Evolutionary conservation across 106 monocot genomes (phyloP), one percentile per base, ranked within the genome.

Genomic region (Dendrobium huoshanense): DNA sequence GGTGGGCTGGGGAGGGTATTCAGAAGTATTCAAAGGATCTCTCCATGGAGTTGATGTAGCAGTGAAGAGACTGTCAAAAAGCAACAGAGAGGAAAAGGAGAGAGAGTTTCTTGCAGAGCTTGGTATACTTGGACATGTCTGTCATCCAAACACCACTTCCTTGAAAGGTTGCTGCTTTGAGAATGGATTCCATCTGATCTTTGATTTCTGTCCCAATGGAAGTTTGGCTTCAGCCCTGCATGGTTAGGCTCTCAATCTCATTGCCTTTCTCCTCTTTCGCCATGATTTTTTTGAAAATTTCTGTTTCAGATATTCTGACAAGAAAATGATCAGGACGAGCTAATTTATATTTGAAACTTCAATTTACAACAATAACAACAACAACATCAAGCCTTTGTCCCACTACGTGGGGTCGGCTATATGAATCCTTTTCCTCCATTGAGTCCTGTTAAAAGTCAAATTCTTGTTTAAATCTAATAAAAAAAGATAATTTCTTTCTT

Each of bases 111-210:
- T 90, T 3, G 79, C 75, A 72, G 93, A 93, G 76, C 73, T 90
- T 1, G 88, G 93, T 16, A 88, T 93, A 51, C 77, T 90, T 56
- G 88, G 90, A 2, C 93, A 93, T 78, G 86, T 93, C 6, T 93
- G 78, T 75, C 92, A 93, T 84, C 90, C 84, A 20, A 93, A 93
- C 80, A 80, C 92, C 31, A 70, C 85, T 15, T 83, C 64, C 64
- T 37, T 93, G 49, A 56, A 88, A 20, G 92, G 92, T 22, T 93
- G 86, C 81, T 93, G 88, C 78, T 85, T 93, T 47, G 90, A 93
- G 29, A 90, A 88, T 72, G 92, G 92, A 9, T 83, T 90, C 9
- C 89, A 93, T 78, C 79, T 93, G n/a, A 83, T 93, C 79, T 90
- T 93, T 76, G 90, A 93, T 11, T 88, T 88, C 40, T 93, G 85